Base-by-base conservation (phyloP, 352 stramenopile genomes). In the Thraustochytrium striatum region DNA sequence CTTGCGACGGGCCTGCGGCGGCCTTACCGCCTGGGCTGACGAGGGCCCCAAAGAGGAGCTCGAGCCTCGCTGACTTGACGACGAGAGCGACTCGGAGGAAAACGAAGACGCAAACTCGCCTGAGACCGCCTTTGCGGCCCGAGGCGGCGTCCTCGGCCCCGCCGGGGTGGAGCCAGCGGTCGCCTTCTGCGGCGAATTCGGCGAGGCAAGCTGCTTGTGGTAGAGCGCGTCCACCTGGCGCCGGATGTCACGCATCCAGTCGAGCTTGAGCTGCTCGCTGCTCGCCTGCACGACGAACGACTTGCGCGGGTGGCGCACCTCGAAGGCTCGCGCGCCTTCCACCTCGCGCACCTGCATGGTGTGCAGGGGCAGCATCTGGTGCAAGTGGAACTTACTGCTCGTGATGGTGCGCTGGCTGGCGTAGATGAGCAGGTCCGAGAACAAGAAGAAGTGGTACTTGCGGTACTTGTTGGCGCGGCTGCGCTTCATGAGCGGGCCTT, bases 391-490 rank as follows among this genome's bases (percentile, higher is more conserved):
- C 39, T 75, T 75, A 43, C 52, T 75, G 7, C 65, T 28, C 52
- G 28, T 61, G 44, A 75, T 39, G 3, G 65, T 75, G 11, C 65
- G 65, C 41, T 75, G 65, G 41, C 41, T 70, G 5, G 69, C 69
- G 52, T 79, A 79, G 3, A 79, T 9, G 25, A 79, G 52, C 8
- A 79, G 39, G 55, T 79, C 69, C 25, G 69, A 79, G 39, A 79
- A 79, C 32, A 79, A 50, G 5, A 79, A 69, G 47, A 79, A 79
- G 50, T 69, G 69, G 38, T 79, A 79, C 19, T 47, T 38, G 55
- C 69, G 69, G 36, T 39, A 69, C 43, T 69, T 75, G 65, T 58
- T 75, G 65, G 58, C 68, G 43, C 65, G 43, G 30, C 44, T 52
- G 16, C 50, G 43, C 65, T 75, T 75, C 41, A 61, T 28, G 5